These are phyloP conservation scores for Penicillium verrucosum DNA, from an alignment of 2,329 filamentous ascomycete species.

Conservation along the genomic window DNA sequence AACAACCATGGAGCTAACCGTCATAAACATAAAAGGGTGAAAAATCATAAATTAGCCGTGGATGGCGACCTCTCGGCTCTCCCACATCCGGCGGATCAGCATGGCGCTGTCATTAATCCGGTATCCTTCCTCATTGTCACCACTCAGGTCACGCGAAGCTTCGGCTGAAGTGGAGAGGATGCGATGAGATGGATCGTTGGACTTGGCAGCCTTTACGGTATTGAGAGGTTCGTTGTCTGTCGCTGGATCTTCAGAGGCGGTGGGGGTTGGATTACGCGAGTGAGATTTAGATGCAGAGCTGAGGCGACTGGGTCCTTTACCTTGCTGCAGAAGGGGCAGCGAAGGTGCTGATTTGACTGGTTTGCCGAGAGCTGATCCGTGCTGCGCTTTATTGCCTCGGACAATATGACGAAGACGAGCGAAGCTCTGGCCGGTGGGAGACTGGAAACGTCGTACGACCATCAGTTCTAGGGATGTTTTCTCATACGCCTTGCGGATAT, in stretches of 20 bases:
- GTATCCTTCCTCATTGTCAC: constrained; percentile 24
- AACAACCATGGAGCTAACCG: constrained; percentile 11
- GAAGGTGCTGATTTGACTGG: constrained; percentile 37
- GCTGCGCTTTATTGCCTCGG: constrained; percentile 20
- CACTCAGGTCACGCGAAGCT: constrained; percentile 18
- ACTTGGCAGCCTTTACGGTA: constrained; percentile 18
- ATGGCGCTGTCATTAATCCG: constrained; percentile 36
- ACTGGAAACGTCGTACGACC: constrained; percentile 46
- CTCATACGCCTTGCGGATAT: constrained; percentile 45
- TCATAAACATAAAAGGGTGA: constrained; percentile 18
- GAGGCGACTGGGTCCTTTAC: constrained; percentile 18
- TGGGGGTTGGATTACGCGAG: constrained; percentile 23
- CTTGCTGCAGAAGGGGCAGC: constrained; percentile 30
- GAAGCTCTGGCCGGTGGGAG: constrained; percentile 45
- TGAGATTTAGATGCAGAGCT: constrained; percentile 24
- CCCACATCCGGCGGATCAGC: constrained; percentile 45
- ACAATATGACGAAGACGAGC: constrained; percentile 33
- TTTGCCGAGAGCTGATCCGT: constrained; percentile 27
- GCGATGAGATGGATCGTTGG: constrained; percentile 34
- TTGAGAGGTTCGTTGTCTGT: constrained; percentile 29
- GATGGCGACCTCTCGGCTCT: constrained; percentile 41
- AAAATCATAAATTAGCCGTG: constrained; percentile 29
- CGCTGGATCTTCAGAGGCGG: constrained; percentile 27
- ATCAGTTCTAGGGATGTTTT: constrained; percentile 42
- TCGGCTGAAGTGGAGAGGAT: constrained; percentile 38